These are phyloP conservation scores for Leucocoprinus leucothites DNA, from an alignment of 768 basidiomycete genomes.

Conservation along the genomic window DNA sequence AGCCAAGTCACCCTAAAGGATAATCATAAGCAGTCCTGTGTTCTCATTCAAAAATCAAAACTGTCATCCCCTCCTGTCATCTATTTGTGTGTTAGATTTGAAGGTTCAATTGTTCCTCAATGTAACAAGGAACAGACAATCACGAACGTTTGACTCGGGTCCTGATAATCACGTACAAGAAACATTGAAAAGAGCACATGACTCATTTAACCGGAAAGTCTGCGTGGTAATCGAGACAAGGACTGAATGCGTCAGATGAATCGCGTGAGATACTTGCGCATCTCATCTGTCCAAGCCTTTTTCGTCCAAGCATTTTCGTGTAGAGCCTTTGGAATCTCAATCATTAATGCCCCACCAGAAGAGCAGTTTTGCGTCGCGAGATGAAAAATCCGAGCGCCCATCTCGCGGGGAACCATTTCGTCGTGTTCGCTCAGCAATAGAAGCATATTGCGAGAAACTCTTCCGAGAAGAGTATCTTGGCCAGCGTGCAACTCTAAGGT, in stretches of 20 bases:
- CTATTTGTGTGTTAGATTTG: too few species aligned
- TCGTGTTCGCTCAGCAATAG: constrained; percentile 40
- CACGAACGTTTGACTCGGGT: neutral
- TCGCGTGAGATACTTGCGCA: constrained; percentile 14
- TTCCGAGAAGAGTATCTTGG: constrained; percentile 10
- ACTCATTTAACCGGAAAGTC: neutral
- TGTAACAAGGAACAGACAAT: neutral
- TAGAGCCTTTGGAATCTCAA: constrained; percentile 24
- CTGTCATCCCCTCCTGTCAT: too few species aligned
- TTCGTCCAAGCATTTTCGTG: constrained; percentile 21
- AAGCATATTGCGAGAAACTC: constrained; percentile 24
- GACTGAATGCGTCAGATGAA: neutral
- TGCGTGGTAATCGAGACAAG: neutral
- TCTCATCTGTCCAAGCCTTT: constrained; percentile 16
- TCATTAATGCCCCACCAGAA: constrained; percentile 7
- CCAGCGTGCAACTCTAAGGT: constrained; percentile 19
- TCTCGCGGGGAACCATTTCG: constrained; percentile 40
- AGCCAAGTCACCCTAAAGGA: neutral
- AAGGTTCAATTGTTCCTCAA: neutral
- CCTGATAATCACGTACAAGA: neutral
- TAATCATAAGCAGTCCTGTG: too few species aligned
- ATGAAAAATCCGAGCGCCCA: constrained; percentile 28
- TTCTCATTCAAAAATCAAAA: neutral
- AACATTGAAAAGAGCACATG: neutral
- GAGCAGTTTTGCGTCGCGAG: neutral